phyloP scores from a whole-genome alignment of 495 filamentous ascomycete genomes.

The Lasiosphaeria hispida region DNA sequence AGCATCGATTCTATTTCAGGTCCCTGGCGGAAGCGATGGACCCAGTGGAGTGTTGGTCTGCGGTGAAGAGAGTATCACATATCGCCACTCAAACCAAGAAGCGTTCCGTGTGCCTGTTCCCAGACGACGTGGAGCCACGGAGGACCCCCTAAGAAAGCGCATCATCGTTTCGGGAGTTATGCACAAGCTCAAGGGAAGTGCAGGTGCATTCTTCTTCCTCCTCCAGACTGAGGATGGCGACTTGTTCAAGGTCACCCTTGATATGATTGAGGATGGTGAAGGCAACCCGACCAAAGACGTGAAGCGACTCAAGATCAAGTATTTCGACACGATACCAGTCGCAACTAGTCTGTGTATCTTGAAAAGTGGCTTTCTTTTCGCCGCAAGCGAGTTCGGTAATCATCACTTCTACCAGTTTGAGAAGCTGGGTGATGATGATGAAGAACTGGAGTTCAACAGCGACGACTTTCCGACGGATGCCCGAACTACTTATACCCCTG shows the following conservation, averaged over 20 bases:
- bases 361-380: slow-evolving; percentile 93
- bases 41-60: slow-evolving; percentile 95
- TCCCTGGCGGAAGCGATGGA: slow-evolving; percentile 89
- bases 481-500: slow-evolving; percentile 62
- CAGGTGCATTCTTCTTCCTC: slow-evolving; percentile 89
- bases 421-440: slow-evolving; percentile 93
- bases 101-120: slow-evolving; percentile 88
- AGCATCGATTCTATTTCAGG: slow-evolving; percentile 87
- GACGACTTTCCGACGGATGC: slow-evolving; percentile 77
- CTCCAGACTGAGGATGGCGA: slow-evolving; percentile 95
- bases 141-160: slow-evolving; percentile 89
- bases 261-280: slow-evolving; percentile 79
- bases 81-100: slow-evolving; percentile 88
- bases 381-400: slow-evolving; percentile 88
- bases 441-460: slow-evolving; percentile 81
- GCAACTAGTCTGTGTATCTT: slow-evolving; percentile 84
- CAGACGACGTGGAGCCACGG: slow-evolving; percentile 76
- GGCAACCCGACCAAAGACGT: slow-evolving; percentile 79
- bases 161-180: slow-evolving; percentile 85
- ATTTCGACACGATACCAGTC: slow-evolving; percentile 93
- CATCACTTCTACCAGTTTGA: slow-evolving; percentile 97
- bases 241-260: slow-evolving; percentile 92
- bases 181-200: slow-evolving; percentile 87
- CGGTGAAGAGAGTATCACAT: slow-evolving; percentile 90
- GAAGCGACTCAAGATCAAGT: slow-evolving; percentile 83